phyloP scores from a whole-genome alignment of 2,329 filamentous ascomycete species.

The Penicillium sp. region DNA sequence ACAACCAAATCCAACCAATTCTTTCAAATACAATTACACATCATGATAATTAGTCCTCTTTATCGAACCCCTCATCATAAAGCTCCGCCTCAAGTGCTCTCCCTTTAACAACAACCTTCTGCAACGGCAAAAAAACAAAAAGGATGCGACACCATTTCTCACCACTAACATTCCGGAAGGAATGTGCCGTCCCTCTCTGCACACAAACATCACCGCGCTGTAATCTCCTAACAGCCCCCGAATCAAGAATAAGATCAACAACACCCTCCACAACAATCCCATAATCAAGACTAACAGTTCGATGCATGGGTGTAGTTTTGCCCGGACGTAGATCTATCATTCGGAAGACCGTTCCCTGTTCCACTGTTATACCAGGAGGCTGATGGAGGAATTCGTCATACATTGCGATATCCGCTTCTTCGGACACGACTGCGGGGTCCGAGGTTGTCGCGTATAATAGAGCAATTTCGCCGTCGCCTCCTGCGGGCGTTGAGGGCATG shows the following conservation, averaged over 20 bases:
- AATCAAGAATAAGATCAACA: conserved; percentile 42
- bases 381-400: conserved; percentile 40
- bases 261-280: conserved; percentile 43
- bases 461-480: conserved; percentile 37
- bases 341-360: conserved; percentile 37
- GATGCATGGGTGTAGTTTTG: conserved; percentile 40
- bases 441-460: conserved; percentile 35
- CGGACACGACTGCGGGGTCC: conserved; percentile 31
- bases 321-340: conserved; percentile 41
- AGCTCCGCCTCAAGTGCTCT: conserved; percentile 58
- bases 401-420: conserved; percentile 38
- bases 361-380: conserved; percentile 37
- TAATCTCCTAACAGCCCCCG: conserved; percentile 37
- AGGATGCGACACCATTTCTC: conserved; percentile 36
- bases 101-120: conserved; percentile 44
- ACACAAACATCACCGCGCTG: conserved; percentile 41
- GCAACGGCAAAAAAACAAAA: conserved; percentile 38
- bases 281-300: conserved; percentile 44
- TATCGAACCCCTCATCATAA: conserved; percentile 32
- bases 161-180: conserved; percentile 31
- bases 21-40: too few species aligned
- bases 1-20: too few species aligned
- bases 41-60: background rate
- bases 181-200: conserved; percentile 38
- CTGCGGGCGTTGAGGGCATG: conserved; percentile 32